Conservation (phyloP, 177 flowering plant species). For the Telopea speciosissima region DNA sequence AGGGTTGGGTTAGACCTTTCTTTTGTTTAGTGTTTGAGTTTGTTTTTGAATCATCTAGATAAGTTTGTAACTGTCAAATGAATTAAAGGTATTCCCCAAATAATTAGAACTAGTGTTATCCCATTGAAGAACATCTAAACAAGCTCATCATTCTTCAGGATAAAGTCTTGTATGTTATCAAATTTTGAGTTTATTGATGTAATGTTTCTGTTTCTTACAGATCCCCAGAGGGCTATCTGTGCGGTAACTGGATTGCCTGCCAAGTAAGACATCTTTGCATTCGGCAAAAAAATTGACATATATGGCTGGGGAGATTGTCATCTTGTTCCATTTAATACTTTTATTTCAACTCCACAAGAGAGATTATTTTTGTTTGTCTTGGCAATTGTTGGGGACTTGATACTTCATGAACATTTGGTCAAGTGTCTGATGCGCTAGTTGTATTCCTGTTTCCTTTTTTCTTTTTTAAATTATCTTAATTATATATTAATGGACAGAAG, state of each 20-base stretch:
- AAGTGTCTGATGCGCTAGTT: neutral
- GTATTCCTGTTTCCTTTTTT: neutral
- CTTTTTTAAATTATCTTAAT: no score
- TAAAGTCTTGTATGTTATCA: neutral
- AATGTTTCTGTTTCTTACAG: slow-evolving; percentile 34
- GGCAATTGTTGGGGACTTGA: neutral
- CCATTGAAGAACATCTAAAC: neutral
- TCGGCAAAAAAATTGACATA: neutral
- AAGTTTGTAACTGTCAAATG: no score
- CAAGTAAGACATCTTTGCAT: slow-evolving; percentile 47
- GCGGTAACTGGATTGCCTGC: slow-evolving; percentile 87
- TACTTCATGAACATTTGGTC: neutral
- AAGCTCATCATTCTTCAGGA: neutral
- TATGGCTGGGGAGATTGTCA: neutral
- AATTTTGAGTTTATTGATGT: slow-evolving; percentile 6
- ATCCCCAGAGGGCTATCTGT: slow-evolving; percentile 74
- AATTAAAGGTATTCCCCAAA: no score
- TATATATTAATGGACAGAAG: neutral
- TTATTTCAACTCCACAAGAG: neutral
- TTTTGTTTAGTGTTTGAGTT: no score
- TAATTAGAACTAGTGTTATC: no score
- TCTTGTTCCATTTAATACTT: neutral
- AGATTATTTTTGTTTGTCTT: neutral
- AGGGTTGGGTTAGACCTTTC: no score
- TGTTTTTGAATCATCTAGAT: no score